Evolutionary conservation across 2,329 filamentous ascomycete genomes (phyloP).

Genomic region (Ceratocystis colombiana): DNA sequence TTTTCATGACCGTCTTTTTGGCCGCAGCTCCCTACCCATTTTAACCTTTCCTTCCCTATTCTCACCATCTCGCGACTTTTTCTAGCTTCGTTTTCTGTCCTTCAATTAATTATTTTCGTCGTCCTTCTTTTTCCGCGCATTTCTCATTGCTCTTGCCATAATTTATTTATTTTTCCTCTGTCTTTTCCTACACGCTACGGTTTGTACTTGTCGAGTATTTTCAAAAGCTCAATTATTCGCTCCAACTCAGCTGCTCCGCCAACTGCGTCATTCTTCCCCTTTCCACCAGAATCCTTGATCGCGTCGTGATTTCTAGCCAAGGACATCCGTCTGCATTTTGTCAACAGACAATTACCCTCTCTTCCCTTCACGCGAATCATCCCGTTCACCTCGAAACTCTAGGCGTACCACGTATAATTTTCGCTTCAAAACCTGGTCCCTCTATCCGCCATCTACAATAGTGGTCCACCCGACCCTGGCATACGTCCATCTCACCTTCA

Average conservation of each 20-base stretch:
- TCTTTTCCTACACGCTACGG: neutral
- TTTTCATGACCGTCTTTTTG: neutral
- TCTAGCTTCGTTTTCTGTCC: conserved; percentile 6
- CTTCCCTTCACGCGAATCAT: too few relatives aligned
- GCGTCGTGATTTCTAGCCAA: neutral
- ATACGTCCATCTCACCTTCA: neutral
- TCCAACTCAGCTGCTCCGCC: neutral
- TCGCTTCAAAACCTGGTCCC: neutral
- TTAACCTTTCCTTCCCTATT: neutral
- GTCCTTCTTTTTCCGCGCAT: neutral
- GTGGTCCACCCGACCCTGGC: neutral
- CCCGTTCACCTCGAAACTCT: neutral
- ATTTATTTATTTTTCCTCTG: neutral
- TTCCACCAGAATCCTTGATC: conserved; percentile 6
- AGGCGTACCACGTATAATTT: neutral
- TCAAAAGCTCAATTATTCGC: neutral
- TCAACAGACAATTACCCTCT: neutral
- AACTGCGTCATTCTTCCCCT: conserved; percentile 14
- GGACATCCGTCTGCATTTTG: neutral
- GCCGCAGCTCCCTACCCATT: neutral
- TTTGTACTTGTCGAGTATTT: neutral
- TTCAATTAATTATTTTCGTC: conserved; percentile 1
- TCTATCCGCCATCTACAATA: neutral
- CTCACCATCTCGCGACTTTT: neutral
- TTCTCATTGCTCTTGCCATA: neutral